Base-by-base conservation (phyloP, 139 green algal genomes). In the Monoraphidium neglectum region DNA sequence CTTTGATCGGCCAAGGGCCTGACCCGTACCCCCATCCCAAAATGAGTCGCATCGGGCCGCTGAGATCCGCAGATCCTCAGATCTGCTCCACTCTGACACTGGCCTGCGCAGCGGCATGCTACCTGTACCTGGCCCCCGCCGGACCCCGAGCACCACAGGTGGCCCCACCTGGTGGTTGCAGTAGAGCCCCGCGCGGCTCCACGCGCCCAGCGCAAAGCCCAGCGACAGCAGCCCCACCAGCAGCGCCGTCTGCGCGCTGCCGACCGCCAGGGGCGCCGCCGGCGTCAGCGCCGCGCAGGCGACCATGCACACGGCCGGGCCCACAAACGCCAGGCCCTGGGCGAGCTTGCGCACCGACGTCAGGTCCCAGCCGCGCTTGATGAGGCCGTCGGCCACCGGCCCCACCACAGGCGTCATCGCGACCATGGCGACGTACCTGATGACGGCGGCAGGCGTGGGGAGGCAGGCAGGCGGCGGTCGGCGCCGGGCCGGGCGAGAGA, bases 371-470 rank as follows among this genome's bases (percentile, higher is more conserved):
- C 93, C 94, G 8, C 63, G 43, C 49, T 87, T 83, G 5, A 98
- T 90, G 71, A 96, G 81, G 28, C 80, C 73, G 74, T 98, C 95
- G 0, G 93, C 93, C 4, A 90, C 73, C 1, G 93, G 91, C n/a
- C 92, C 95, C 4, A 94, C 92, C 47, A 96, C 74, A 12, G 92
- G 88, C 3, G 91, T 97, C 89, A 97, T 96, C 47, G 71, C n/a
- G 10, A 88, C 92, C 93, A 97, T 97, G 28, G 92, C 89, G 2
- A 98, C 80, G 83, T 96, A 97, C n/a, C n/a, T n/a, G n/a, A n/a
- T n/a, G n/a, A n/a, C n/a, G n/a, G n/a, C n/a, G n/a, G n/a, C n/a
- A n/a, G n/a, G n/a, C n/a, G n/a, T n/a, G n/a, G n/a, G n/a, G n/a
- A n/a, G n/a, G n/a, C n/a, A n/a, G n/a, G n/a, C n/a, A n/a, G n/a